These are phyloP conservation scores for Blastobotrys illinoisensis DNA, from an alignment of 1,139 yeast species.

Conservation along the genomic window DNA sequence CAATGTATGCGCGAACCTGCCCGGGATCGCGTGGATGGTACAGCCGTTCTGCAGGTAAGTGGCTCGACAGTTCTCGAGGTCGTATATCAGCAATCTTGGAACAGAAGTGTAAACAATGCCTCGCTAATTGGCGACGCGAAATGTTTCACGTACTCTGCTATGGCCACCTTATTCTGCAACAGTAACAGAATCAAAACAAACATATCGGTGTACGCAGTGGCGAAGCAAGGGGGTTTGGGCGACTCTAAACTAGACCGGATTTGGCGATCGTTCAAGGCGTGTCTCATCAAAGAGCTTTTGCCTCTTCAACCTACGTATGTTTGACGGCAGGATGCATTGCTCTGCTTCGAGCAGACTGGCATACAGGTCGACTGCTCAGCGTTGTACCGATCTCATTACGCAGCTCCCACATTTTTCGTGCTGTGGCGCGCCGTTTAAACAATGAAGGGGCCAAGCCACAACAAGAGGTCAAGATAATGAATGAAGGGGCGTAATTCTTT, in stretches of 20 bases:
- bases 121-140: neutral
- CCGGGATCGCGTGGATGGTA: neutral
- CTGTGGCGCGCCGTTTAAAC: neutral
- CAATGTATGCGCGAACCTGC: neutral
- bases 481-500: neutral
- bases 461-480: neutral
- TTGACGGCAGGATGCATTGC: neutral
- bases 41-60: neutral
- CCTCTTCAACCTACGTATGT: neutral
- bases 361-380: neutral
- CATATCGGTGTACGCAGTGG: neutral
- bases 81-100: neutral
- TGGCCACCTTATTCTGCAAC: neutral
- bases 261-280: neutral
- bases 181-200: neutral
- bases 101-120: neutral
- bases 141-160: neutral
- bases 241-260: neutral
- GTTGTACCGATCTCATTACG: neutral
- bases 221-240: neutral
- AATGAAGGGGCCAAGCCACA: neutral
- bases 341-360: neutral
- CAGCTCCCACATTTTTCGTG: neutral
- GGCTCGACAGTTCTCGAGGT: neutral
- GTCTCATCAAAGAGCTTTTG: neutral